Base-by-base conservation (phyloP, 495 filamentous ascomycete species). In the Bacidia rubella region DNA sequence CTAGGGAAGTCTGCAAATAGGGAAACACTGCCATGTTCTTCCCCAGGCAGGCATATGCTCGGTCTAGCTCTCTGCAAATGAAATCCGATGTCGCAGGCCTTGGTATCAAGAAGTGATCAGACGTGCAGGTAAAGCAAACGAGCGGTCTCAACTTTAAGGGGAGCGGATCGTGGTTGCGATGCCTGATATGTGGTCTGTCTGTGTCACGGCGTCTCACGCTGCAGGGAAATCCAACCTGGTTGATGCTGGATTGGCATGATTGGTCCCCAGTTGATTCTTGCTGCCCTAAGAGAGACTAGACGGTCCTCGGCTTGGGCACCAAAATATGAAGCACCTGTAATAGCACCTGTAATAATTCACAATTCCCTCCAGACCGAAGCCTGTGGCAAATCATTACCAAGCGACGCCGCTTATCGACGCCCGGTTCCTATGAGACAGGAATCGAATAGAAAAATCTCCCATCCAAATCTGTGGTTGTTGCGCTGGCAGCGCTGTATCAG, bases 311-410 rank as follows among this genome's bases (percentile, higher is more conserved):
- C 15, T 35, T 35, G 29, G 29, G 29, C 29, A 35, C 7, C 29
- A 35, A 35, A n/a, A n/a, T n/a, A n/a, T n/a, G n/a, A n/a, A n/a
- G n/a, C n/a, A n/a, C n/a, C n/a, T n/a, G n/a, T n/a, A n/a, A n/a
- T n/a, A n/a, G 29, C 29, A 7, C 29, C 15, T 7, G 29, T 15
- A 35, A 15, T 5, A 35, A 35, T 35, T 15, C 15, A 35, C 5
- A 35, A 35, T 35, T 35, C 15, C 29, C 29, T 35, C 0, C 47
- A 29, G 25, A 50, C 47, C 47, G 47, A 50, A 50, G 32, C n/a
- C 29, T 50, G 32, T 38, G 7, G 26, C 47, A 50, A 44, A 44
- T 44, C 41, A 20, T 5, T 17, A 7, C 5, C 7, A n/a, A 44
- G 20, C 27, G 25, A 7, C 12, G 24, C 47, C 27, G 20, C 47